Base-by-base conservation (phyloP, 495 filamentous ascomycete species). In the Neurospora sp. region DNA sequence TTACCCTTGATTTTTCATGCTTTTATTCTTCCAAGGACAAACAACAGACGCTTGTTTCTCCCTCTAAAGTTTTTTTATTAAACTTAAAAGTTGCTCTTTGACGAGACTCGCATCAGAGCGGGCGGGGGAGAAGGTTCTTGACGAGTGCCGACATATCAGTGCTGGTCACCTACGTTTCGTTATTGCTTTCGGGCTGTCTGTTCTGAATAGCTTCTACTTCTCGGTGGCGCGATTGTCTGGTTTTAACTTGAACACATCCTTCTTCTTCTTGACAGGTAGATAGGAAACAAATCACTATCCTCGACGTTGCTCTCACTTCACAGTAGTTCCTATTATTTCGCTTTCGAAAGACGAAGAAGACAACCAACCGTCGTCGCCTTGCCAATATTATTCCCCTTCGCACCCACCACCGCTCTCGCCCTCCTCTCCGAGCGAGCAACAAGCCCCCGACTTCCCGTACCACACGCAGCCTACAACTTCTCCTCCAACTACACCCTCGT, bases 401-500 rank as follows among this genome's bases (percentile, higher is more conserved):
- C 46, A 12, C 46, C 46, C 10, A 10, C 46, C 10, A 20, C 11
- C 3, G 20, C 4, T 9, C 20, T 14, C 20, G 46, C 46, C n/a
- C 46, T 53, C 20, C 46, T 53, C 46, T 5, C 46, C 3, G 46
- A 53, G 46, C 2, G 46, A 53, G 46, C 4, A 3, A 22, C 10
- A 9, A 53, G 46, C 20, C 46, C 46, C 46, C 10, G 46, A 5
- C n/a, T 53, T 10, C 46, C 46, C 3, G n/a, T 53, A 12, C 46
- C 46, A 22, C 46, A 53, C n/a, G 46, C n/a, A 12, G 18, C n/a
- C n/a, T 53, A 53, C 46, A 22, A 53, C 46, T 69, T 40, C 44
- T 31, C 40, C 22, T 78, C 81, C 0, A 74, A 78, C 68, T 87
- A 87, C 76, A 75, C 74, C 5, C 78, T 89, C 18, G 78, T 81